A percentile compares a stretch with the other conserved stretches of the same genome.
Conservation (phyloP, 495 filamentous ascomycete genomes). For the Terfezia boudieri region DNA sequence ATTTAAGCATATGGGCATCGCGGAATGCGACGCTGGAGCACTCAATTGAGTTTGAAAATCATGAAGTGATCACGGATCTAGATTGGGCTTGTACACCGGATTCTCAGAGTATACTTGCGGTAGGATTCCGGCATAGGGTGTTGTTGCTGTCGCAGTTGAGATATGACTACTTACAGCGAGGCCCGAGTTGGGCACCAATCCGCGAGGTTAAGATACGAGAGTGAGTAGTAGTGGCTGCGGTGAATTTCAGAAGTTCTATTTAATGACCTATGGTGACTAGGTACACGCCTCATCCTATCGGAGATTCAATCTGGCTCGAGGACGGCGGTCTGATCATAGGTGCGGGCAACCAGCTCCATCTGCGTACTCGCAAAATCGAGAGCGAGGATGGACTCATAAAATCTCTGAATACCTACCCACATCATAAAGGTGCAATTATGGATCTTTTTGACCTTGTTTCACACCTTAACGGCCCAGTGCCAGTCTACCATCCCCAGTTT, state of each 20-base stretch:
- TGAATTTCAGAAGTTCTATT: background rate
- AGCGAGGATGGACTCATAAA: slow-evolving; percentile 30
- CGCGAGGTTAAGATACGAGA: slow-evolving; percentile 61
- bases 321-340: slow-evolving; percentile 69
- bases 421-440: slow-evolving; percentile 22
- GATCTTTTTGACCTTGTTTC: slow-evolving; percentile 66
- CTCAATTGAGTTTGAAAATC: slow-evolving; percentile 37
- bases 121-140: slow-evolving; percentile 72
- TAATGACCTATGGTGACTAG: background rate
- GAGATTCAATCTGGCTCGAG: slow-evolving; percentile 75
- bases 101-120: slow-evolving; percentile 71
- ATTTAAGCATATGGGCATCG: slow-evolving; percentile 81
- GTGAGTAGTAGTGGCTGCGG: background rate
- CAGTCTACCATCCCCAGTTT: slow-evolving; percentile 85
- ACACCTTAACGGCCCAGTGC: slow-evolving; percentile 64
- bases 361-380: slow-evolving; percentile 55
- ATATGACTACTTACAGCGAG: slow-evolving; percentile 67
- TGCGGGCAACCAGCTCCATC: slow-evolving; percentile 79
- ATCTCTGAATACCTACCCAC: slow-evolving; percentile 14
- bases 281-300: slow-evolving; percentile 75
- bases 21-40: slow-evolving; percentile 64
- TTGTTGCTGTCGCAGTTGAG: slow-evolving; percentile 74
- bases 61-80: slow-evolving; percentile 61
- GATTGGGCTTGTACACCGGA: slow-evolving; percentile 93
- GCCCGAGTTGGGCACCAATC: slow-evolving; percentile 74